Evolutionary conservation across 2,329 filamentous ascomycete genomes (phyloP).

Genomic region (Orbilia oligospora): DNA sequence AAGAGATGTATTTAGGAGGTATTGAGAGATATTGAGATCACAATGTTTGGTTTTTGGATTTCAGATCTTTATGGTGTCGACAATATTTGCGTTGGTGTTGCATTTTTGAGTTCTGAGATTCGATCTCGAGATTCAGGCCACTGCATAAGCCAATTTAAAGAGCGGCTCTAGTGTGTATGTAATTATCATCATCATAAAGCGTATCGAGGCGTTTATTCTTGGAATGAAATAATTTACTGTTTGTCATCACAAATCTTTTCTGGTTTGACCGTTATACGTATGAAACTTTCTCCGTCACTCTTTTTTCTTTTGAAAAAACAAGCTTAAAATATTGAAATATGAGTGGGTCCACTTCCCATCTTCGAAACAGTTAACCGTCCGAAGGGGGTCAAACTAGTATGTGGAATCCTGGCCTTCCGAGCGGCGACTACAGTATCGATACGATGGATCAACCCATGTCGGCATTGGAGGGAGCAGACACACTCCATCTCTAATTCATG

Average conservation of each 20-base stretch:
- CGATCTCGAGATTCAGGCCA: too few relatives aligned
- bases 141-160: too few relatives aligned
- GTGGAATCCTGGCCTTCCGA: neutral
- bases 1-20: neutral
- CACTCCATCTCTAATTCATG: slow-evolving; percentile 17
- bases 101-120: neutral
- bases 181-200: neutral
- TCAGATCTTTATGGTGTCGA: neutral
- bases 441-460: slow-evolving; percentile 18
- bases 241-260: neutral
- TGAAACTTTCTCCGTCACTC: neutral
- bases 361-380: slow-evolving; percentile 21
- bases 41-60: neutral
- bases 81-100: slow-evolving; percentile 2
- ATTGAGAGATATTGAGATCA: neutral
- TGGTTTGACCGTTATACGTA: neutral
- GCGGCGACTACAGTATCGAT: slow-evolving; percentile 15
- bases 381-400: too few relatives aligned
- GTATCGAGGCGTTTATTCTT: neutral
- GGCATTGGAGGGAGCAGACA: neutral
- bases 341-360: slow-evolving; percentile 2
- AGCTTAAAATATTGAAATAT: slow-evolving; percentile 2
- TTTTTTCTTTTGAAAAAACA: slow-evolving; percentile 3
- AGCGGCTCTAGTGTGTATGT: neutral
- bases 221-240: neutral